Base-by-base conservation (phyloP, 2,329 filamentous ascomycete species). In the Arachnomyces sp. region DNA sequence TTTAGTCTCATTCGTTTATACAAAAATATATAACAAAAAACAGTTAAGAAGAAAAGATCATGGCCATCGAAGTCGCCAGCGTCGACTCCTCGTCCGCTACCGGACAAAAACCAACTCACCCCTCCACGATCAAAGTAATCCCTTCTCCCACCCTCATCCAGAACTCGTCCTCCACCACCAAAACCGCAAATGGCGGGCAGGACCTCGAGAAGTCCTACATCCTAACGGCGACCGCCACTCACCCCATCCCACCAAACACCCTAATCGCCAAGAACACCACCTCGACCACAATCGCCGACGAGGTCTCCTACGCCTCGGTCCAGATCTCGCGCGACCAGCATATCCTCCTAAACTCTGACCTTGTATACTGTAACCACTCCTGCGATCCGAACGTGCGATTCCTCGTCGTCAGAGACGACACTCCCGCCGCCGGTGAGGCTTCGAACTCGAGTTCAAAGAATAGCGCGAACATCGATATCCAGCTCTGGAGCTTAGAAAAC, bases 301-400 rank as follows among this genome's bases (percentile, higher is more conserved):
- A 35, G 15, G 48, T 71, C 45, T 80, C 75, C 8, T 83, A 82
- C 51, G 75, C 78, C 21, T 81, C 78, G 2, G 77, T 82, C 17
- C 79, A 83, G 61, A 73, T 72, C 45, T 74, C 69, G 44, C 63
- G 63, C 39, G 58, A 74, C 48, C 63, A 63, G 42, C 79, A 83
- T 56, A 60, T 82, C 51, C 72, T 76, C 52, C 65, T 83, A 32
- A 82, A 83, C 64, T 80, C 74, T 52, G 78, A 82, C 53, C 56
- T 83, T 54, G 58, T 83, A 34, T 83, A 81, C 61, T 77, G 81
- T 49, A 83, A 83, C 59, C 79, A 83, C 62, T 79, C 75, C 3
- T 83, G 79, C 60, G 76, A 79, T 52, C 79, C 79, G 16, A 77
- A 75, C 55, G 67, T 83, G 44, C 77, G 80, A 47, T 80, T 82